Base-by-base conservation (phyloP, 2,329 filamentous ascomycete genomes). In the Cercospora canescens region DNA sequence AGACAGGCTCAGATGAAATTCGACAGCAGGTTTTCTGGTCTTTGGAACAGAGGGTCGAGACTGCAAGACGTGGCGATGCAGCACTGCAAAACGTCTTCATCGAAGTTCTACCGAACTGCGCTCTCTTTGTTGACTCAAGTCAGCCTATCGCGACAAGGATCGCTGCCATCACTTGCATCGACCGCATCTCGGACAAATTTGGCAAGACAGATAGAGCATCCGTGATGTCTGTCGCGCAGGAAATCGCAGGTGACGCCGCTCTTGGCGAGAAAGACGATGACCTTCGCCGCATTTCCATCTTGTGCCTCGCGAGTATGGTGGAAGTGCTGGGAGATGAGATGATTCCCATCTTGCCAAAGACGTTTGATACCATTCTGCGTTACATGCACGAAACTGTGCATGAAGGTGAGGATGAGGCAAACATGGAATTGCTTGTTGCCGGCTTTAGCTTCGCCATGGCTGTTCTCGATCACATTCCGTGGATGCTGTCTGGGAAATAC, bases 141-240 rank as follows among this genome's bases (percentile, higher is more conserved):
- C 82, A 86, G 34, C 89, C 95, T 70, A 86, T 90, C 61, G 84
- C 88, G 30, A 90, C 95, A 77, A 93, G 94, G 79, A 90, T 93
- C 73, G 93, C 92, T 11, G 92, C 94, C 1, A 89, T 99, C 68
- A 89, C 89, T 37, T 98, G 94, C 73, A 90, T 98, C 52, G 94
- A 97, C 80, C 92, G 92, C 78, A 96, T 99, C 69, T 88, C 92
- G 2, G 94, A 97, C 79, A 94, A 94, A 77, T 98, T 97, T 77
- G 96, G 95, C 71, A 96, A 95, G 83, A 96, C 94, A 77, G 92
- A 97, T 74, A 84, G 91, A 1, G 88, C 91, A 71, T 89, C 88
- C 52, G 91, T 97, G 52, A 85, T 91, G 28, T 86, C 87, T 4
- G 91, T 93, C 5, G 92, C 93, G 4, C 84, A 88, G 66, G 90